Conservation (phyloP, 1,284 basidiomycete genomes). For the Puccinia sorghi region DNA sequence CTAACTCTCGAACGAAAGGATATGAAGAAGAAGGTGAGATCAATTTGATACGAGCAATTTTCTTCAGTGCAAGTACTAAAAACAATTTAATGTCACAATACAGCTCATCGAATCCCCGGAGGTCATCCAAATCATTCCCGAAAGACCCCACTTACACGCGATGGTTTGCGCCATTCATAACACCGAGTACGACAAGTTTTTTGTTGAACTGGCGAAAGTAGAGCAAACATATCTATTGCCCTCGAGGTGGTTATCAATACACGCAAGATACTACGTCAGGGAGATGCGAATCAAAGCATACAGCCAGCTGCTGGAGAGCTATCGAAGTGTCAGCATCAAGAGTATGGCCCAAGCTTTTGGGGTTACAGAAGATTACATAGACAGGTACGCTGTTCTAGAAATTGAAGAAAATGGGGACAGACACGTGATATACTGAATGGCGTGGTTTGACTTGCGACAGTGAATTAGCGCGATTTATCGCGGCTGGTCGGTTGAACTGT, state of each 20-base stretch:
- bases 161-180: conserved; percentile 72
- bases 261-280: conserved; percentile 85
- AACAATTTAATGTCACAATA: conserved; percentile 43
- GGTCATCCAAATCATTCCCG: conserved; percentile 61
- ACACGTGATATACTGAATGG: too few relatives aligned
- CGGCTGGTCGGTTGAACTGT: conserved; percentile 81
- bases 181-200: conserved; percentile 92
- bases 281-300: conserved; percentile 98
- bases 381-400: conserved; percentile 64
- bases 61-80: not conserved
- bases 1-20: conserved; percentile 79
- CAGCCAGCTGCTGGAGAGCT: conserved; percentile 84
- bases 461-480: conserved; percentile 90
- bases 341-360: conserved; percentile 86
- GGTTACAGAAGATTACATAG: conserved; percentile 82
- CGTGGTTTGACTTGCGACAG: conserved; percentile 60
- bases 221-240: conserved; percentile 84
- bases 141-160: conserved; percentile 62
- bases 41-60: not conserved
- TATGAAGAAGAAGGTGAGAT: conserved; percentile 82
- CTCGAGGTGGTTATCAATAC: conserved; percentile 79
- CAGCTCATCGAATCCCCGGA: conserved; percentile 64
- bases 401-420: not conserved
- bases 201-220: conserved; percentile 70
- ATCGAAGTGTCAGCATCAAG: conserved; percentile 84